Base-by-base conservation (phyloP, 345 rosid genomes). In the Luvunga scandens region DNA sequence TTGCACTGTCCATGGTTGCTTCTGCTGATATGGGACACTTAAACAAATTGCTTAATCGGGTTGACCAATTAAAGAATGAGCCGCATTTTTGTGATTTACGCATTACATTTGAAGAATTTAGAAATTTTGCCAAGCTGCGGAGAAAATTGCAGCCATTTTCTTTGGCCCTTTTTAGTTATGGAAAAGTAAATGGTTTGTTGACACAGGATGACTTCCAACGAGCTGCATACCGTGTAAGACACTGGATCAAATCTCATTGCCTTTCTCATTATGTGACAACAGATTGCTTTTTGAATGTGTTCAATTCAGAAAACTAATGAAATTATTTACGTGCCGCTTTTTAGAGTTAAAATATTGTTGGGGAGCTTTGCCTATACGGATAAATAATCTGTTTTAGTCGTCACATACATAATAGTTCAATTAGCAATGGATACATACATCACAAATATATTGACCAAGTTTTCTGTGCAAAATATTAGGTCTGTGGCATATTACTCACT, bases 1-100 rank as follows among this genome's bases (percentile, higher is more conserved):
- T 96, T 79, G 98, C 98, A 7, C 76, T 96, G 77, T 92, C 97
- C 30, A 85, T 96, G 89, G 98, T 96, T 80, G 98, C 99, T 84
- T 88, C 99, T 59, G 99, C 99, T 75, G 95, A 94, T 82, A 85
- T 94, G 86, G 83, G 87, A 62, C 91, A 91, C 84, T 77, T 94
- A 79, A 67, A 86, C 77, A 80, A 67, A 81, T 86, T 96, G 83
- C 92, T 94, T 75, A 86, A 87, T 85, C 90, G 88, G 78, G 99
- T 88, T 73, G 93, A 94, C 22, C 78, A 82, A 77, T 72, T 94
- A 80, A 78, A 86, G 34, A 83, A 87, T 24, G 85, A 84, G 48
- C 79, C 83, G 2, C 87, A 78, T 72, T 91, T 96, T 63, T 74
- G 48, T 75, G 90, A 90, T 72, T 71, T 87, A 5, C 92, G 88